Evolutionary conservation across 495 filamentous ascomycete species (phyloP).

Genomic region (Penicillium goetzii): DNA sequence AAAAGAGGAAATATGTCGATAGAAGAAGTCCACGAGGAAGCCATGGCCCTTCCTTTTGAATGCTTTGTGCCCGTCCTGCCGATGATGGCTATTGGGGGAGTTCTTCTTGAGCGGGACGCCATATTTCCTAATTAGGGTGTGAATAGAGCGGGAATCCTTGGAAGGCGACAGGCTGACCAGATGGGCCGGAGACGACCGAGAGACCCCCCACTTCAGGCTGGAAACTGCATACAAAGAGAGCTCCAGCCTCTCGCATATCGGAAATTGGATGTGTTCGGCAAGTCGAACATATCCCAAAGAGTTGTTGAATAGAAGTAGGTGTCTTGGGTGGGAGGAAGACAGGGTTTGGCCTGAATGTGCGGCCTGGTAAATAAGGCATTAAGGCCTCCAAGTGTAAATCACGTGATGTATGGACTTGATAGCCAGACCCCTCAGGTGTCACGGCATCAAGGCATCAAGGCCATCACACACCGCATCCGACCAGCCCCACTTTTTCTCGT

Average conservation of each 20-base stretch:
- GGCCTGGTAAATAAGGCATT: background rate
- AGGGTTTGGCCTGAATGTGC: background rate
- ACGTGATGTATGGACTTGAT: background rate
- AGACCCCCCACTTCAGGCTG: background rate
- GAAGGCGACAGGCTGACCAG: background rate
- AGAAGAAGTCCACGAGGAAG: background rate
- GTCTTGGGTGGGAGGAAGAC: background rate
- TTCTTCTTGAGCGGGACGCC: constrained; percentile 13
- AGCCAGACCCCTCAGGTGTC: background rate
- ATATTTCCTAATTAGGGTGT: constrained; percentile 25
- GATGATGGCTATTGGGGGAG: constrained; percentile 8
- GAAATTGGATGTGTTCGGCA: constrained; percentile 2
- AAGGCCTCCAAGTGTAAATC: background rate
- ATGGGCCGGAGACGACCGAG: background rate
- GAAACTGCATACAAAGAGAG: background rate
- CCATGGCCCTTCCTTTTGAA: constrained; percentile 6
- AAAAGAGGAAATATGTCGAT: background rate
- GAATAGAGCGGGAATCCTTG: constrained; percentile 21
- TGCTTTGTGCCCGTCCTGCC: background rate
- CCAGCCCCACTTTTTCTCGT: constrained; percentile 1
- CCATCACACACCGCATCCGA: constrained; percentile 10
- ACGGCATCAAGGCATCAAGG: background rate
- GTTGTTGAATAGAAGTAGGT: background rate
- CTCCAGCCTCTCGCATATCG: background rate
- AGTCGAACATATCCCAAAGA: background rate